These are phyloP conservation scores for Penicillium sp. DNA, from an alignment of 2,329 filamentous ascomycete genomes.

Conservation along the genomic window DNA sequence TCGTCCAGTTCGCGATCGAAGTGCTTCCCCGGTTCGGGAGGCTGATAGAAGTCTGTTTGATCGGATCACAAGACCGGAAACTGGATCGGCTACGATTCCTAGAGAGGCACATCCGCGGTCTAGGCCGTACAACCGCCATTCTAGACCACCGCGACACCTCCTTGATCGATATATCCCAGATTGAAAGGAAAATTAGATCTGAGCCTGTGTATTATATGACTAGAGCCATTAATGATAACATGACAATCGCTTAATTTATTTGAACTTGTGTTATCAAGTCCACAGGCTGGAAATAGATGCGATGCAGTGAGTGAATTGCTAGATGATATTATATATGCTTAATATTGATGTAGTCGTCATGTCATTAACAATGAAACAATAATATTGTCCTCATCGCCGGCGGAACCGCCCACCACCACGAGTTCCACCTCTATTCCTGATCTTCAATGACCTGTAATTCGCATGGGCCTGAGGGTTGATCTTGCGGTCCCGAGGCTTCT, in stretches of 20 bases:
- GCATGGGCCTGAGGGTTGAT: conserved; percentile 49
- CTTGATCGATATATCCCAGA: conserved; percentile 37
- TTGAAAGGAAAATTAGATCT: conserved; percentile 6
- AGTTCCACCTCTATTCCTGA: conserved; percentile 38
- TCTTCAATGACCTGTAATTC: conserved; percentile 51
- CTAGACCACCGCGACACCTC: conserved; percentile 22
- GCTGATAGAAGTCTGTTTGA: conserved; percentile 18
- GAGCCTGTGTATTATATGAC: not conserved
- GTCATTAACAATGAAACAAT: conserved; percentile 8
- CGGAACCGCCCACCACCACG: conserved; percentile 42
- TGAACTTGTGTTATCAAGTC: not conserved
- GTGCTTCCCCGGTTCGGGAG: conserved; percentile 25
- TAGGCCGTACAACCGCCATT: not conserved
- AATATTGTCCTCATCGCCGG: conserved; percentile 25
- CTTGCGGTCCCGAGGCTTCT: conserved; percentile 33
- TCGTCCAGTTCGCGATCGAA: conserved; percentile 4
- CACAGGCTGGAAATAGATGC: not conserved
- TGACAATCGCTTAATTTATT: not conserved
- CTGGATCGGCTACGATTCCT: not conserved
- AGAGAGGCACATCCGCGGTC: not conserved
- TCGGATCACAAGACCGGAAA: conserved; percentile 27
- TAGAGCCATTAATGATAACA: not conserved
- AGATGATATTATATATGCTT: conserved; percentile 1
- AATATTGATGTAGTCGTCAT: conserved; percentile 22
- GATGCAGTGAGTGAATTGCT: not conserved